A percentile compares a stretch with the other conserved stretches of the same genome.
Evolutionary conservation across 2,329 filamentous ascomycete genomes (phyloP).

Genomic region (Coniella vitis): DNA sequence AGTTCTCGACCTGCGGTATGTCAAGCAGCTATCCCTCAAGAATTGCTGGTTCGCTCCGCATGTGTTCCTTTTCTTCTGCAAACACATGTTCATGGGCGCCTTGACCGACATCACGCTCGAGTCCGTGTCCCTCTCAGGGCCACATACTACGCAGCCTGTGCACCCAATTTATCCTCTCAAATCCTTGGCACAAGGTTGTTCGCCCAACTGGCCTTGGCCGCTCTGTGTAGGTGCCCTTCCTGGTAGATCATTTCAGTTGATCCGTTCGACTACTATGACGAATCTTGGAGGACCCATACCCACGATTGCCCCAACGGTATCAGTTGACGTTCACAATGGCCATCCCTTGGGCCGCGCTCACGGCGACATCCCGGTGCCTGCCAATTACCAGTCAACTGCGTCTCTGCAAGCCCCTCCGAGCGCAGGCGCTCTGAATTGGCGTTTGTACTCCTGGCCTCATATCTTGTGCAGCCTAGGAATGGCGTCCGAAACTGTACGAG

Average conservation of each 20-base stretch:
- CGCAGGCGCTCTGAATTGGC: constrained; percentile 18
- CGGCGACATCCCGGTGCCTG: not conserved
- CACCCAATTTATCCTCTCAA: constrained; percentile 10
- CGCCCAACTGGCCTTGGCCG: constrained; percentile 18
- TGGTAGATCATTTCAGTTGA: constrained; percentile 11
- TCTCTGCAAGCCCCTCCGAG: not conserved
- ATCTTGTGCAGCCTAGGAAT: constrained; percentile 33
- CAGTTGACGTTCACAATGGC: too few relatives aligned
- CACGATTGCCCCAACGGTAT: not conserved
- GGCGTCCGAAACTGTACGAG: constrained; percentile 24
- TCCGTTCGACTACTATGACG: too few relatives aligned
- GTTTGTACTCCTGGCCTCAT: constrained; percentile 33
- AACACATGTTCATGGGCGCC: constrained; percentile 36
- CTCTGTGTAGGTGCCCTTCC: constrained; percentile 16
- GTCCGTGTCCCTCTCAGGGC: constrained; percentile 57
- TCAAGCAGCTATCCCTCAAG: constrained; percentile 54
- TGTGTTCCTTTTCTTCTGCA: constrained; percentile 46
- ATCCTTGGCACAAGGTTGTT: not conserved
- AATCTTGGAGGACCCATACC: too few relatives aligned
- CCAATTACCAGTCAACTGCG: not conserved
- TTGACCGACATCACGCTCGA: constrained; percentile 52
- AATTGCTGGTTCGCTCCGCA: constrained; percentile 64
- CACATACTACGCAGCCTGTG: constrained; percentile 22
- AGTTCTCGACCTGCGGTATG: constrained; percentile 46
- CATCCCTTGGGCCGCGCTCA: too few relatives aligned